Percentiles rank a stretch among this genome's conserved stretches.
Conservation (phyloP, 306 rosid genomes). For the Castanospermum australe region DNA sequence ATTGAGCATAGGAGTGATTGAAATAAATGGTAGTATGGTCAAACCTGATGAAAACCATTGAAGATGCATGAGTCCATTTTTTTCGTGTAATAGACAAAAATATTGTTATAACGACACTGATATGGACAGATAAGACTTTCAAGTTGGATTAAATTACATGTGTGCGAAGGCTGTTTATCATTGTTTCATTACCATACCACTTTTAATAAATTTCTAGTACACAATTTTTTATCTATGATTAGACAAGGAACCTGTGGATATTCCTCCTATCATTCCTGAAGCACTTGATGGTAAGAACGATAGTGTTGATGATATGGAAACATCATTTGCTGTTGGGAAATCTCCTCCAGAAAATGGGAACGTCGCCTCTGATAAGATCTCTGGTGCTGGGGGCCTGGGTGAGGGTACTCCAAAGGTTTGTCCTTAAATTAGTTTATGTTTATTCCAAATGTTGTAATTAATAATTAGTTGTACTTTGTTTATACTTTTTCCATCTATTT, state of each 20-base stretch:
- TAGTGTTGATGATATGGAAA: slow-evolving; percentile 37
- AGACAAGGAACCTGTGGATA: slow-evolving; percentile 37
- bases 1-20: background rate
- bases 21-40: background rate
- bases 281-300: slow-evolving; percentile 22
- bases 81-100: background rate
- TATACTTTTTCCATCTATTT: background rate
- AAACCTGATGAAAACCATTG: background rate
- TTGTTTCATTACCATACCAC: background rate
- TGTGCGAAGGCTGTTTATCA: background rate
- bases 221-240: background rate
- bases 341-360: slow-evolving; percentile 55
- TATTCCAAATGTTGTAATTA: background rate
- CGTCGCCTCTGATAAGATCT: slow-evolving; percentile 31
- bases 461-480: background rate
- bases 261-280: slow-evolving; percentile 35
- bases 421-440: background rate
- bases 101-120: background rate
- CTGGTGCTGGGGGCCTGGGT: slow-evolving; percentile 50
- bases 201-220: background rate
- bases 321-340: slow-evolving; percentile 48
- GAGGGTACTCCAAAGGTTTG: slow-evolving; percentile 75
- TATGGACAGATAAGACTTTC: background rate
- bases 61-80: background rate
- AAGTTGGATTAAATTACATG: background rate